These are phyloP conservation scores for Poronia punctata DNA, from an alignment of 495 filamentous ascomycete genomes.

Conservation along the genomic window DNA sequence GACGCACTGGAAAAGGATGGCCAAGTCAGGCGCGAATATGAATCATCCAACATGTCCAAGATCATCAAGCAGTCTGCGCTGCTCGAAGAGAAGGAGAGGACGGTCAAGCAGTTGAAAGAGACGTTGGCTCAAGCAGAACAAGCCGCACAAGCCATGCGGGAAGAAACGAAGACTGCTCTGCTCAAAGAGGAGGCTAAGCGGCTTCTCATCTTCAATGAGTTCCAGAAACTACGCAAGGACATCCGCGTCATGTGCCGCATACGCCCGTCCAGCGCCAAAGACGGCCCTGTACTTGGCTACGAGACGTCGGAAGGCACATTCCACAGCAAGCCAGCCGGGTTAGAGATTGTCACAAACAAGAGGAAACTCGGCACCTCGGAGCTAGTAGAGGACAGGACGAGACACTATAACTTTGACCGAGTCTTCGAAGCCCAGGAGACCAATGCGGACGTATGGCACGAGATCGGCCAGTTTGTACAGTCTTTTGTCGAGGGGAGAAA, in stretches of 20 bases:
- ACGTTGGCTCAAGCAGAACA: not conserved
- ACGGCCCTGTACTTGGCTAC: slow-evolving; percentile 56
- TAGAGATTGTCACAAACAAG: slow-evolving; percentile 40
- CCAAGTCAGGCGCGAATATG: no score
- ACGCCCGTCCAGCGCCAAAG: slow-evolving; percentile 57
- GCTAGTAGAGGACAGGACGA: slow-evolving; percentile 54
- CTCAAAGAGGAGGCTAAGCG: slow-evolving; percentile 78
- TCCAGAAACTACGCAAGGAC: slow-evolving; percentile 90
- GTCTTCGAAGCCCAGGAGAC: slow-evolving; percentile 70
- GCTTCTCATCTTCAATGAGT: slow-evolving; percentile 84
- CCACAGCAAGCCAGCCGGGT: slow-evolving; percentile 46
- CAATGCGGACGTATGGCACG: slow-evolving; percentile 82
- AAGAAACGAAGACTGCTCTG: slow-evolving; percentile 48
- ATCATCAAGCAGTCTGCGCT: not conserved
- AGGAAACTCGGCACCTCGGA: slow-evolving; percentile 42
- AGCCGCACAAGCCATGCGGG: not conserved
- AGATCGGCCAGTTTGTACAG: slow-evolving; percentile 90
- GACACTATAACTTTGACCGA: slow-evolving; percentile 76
- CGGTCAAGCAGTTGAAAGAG: not conserved
- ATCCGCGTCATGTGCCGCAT: slow-evolving; percentile 96
- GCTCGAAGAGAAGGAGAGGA: not conserved
- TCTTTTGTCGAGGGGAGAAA: slow-evolving; percentile 92
- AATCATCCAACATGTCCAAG: not conserved
- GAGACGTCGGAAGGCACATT: slow-evolving; percentile 46
- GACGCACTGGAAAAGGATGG: no score